These are phyloP conservation scores for Sanghuangporus sanghuang DNA, from an alignment of 1,284 basidiomycete genomes.

Conservation along the genomic window DNA sequence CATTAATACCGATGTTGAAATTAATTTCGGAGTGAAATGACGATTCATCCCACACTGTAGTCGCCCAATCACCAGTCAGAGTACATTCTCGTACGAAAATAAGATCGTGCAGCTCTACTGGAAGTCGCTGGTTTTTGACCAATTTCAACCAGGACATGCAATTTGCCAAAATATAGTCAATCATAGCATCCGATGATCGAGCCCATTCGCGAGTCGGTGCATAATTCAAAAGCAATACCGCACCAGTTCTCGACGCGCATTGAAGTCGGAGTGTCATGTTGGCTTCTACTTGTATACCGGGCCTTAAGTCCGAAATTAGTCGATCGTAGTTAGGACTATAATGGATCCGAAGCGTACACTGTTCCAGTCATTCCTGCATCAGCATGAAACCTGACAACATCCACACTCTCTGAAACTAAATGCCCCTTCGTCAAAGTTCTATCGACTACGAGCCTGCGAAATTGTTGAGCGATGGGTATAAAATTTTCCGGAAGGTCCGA, in stretches of 20 bases:
- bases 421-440: neutral
- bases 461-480: neutral
- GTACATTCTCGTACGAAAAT: constrained; percentile 2
- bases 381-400: neutral
- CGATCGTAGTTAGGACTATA: neutral
- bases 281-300: neutral
- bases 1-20: neutral
- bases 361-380: neutral
- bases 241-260: neutral
- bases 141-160: neutral
- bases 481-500: neutral
- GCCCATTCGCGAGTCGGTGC: neutral
- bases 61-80: constrained; percentile 5
- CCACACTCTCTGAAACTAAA: neutral
- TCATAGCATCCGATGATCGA: neutral
- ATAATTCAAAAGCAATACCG: neutral
- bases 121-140: neutral
- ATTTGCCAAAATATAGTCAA: neutral
- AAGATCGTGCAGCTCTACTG: constrained; percentile 2
- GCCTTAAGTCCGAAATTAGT: neutral
- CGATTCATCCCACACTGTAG: neutral
- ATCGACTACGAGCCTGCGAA: neutral
- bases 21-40: neutral
- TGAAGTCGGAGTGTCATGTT: neutral
- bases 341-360: neutral